These are phyloP conservation scores for Chlorella ohadii DNA, from an alignment of 139 green algal genomes.

Conservation along the genomic window DNA sequence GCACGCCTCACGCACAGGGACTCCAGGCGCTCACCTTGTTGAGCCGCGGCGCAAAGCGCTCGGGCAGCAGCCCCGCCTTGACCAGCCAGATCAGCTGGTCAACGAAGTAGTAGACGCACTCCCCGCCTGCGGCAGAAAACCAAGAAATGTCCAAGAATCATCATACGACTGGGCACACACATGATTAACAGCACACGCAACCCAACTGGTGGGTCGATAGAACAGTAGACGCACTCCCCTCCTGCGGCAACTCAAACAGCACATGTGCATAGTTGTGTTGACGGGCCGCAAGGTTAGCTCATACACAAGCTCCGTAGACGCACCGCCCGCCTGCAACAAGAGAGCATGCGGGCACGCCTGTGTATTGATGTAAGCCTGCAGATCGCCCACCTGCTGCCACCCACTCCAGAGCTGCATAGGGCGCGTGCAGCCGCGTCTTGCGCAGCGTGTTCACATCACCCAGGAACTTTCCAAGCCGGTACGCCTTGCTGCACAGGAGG, in stretches of 20 bases:
- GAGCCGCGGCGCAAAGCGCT: conserved; percentile 58
- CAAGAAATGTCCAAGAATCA: no score
- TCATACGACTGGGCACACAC: no score
- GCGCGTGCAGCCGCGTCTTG: conserved; percentile 49
- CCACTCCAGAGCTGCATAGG: conserved; percentile 63
- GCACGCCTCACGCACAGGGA: no score
- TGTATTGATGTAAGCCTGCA: no score
- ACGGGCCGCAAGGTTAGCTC: no score
- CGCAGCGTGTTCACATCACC: conserved; percentile 73
- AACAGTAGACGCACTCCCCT: conserved; percentile 86
- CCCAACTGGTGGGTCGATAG: no score
- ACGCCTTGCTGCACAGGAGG: neutral
- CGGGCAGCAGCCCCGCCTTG: conserved; percentile 79
- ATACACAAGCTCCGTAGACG: no score
- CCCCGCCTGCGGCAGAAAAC: conserved; percentile 42
- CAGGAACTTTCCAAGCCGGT: conserved; percentile 87
- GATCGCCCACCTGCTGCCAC: conserved; percentile 45
- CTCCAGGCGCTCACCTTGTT: conserved; percentile 8
- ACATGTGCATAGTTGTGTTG: no score
- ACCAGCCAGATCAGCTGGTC: conserved; percentile 87
- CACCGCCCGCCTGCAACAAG: no score
- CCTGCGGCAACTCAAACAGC: no score
- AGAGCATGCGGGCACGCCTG: no score
- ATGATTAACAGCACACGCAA: no score
- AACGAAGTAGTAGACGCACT: conserved; percentile 87